Conservation (phyloP, 768 basidiomycete species). For the Boletus coccyginus region DNA sequence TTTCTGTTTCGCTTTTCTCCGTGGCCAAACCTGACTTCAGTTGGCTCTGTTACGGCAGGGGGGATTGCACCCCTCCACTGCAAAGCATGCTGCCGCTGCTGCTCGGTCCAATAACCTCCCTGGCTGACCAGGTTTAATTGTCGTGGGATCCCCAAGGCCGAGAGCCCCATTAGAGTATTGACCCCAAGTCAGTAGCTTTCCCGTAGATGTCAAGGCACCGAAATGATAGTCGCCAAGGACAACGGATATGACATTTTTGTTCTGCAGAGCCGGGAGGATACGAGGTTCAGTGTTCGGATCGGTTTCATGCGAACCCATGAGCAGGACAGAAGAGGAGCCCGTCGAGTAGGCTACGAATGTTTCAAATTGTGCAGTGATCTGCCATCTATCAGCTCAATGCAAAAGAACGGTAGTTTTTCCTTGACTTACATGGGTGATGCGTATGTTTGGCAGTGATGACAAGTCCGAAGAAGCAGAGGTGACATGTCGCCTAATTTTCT, state of each 20-base stretch:
- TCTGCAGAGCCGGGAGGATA: slow-evolving; percentile 72
- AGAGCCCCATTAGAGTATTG: slow-evolving; percentile 73
- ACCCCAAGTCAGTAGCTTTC: slow-evolving; percentile 83
- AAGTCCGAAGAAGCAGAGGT: slow-evolving; percentile 40
- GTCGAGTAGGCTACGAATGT: slow-evolving; percentile 84
- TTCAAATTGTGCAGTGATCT: slow-evolving; percentile 83
- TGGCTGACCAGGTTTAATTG: slow-evolving; percentile 51
- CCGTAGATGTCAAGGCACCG: slow-evolving; percentile 76
- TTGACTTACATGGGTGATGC: slow-evolving; percentile 73
- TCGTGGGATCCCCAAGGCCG: slow-evolving; percentile 75
- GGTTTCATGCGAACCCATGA: slow-evolving; percentile 62
- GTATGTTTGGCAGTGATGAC: slow-evolving; percentile 44
- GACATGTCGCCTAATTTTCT: slow-evolving; percentile 44
- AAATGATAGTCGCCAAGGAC: slow-evolving; percentile 92
- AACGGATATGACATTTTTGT: slow-evolving; percentile 78
- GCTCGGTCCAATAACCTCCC: slow-evolving; percentile 52
- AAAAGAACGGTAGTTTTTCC: background rate
- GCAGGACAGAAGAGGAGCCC: slow-evolving; percentile 64
- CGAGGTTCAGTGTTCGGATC: slow-evolving; percentile 45
- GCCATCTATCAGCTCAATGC: slow-evolving; percentile 6
- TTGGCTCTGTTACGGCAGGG: slow-evolving; percentile 54
- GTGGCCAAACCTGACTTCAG: slow-evolving; percentile 71
- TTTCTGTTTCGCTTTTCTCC: slow-evolving; percentile 46
- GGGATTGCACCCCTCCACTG: slow-evolving; percentile 19
- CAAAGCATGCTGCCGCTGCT: slow-evolving; percentile 32